Base-by-base conservation (phyloP, 2,329 filamentous ascomycete species). In the Xylariaceae sp. region DNA sequence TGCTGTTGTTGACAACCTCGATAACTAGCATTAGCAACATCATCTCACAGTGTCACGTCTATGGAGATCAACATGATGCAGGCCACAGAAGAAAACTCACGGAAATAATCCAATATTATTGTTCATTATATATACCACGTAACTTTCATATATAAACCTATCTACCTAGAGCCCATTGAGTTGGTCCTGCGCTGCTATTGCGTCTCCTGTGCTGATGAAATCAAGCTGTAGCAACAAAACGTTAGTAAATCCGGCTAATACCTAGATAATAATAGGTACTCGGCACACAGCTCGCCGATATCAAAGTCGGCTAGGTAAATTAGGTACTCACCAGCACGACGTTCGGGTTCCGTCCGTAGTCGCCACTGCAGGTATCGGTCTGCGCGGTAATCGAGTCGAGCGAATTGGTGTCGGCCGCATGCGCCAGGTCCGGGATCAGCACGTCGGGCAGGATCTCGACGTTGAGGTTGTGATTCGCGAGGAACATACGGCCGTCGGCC, bases 301-400 rank as follows among this genome's bases (percentile, higher is more conserved):
- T 7, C 19, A 20, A 32, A 29, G 6, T 14, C 21, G 9, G 2
- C 7, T 20, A n/a, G n/a, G n/a, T n/a, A n/a, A n/a, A n/a, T n/a
- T n/a, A n/a, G n/a, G n/a, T n/a, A 65, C 73, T 69, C 59, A 77
- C 75, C 52, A 78, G 52, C 19, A 78, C 68, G 14, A 76, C 70
- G 50, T 75, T 76, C 2, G 74, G 72, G 20, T 58, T 48, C 16
- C 71, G 68, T 4, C 70, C 69, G 40, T 71, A 67, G 18, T 61
- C 64, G 16, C 50, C 49, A 18, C 61, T 57, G 59, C 75, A 77
- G 16, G 72, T 66, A 19, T 68, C 58, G 1, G 71, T 63, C 59
- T 76, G 74, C 1, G 82, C 82, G 0, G 65, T 69, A 16, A 75
- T 74, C 0, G 77, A 78, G 0, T 78, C 76, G 1, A 77, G 74